Conservation (phyloP, 2,329 filamentous ascomycete genomes). For the Alternaria triticina region DNA sequence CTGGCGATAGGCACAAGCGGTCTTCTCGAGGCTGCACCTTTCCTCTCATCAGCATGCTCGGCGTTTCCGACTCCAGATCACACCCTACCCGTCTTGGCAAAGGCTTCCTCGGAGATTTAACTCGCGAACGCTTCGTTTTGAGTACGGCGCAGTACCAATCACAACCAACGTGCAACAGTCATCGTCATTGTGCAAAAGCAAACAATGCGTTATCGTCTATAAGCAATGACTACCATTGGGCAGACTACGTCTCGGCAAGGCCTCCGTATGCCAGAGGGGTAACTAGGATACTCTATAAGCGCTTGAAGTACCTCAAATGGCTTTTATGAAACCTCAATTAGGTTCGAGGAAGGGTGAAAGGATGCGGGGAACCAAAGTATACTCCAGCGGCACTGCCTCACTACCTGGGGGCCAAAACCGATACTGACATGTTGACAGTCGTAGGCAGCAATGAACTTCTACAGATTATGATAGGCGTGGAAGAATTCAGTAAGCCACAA, state of each 20-base stretch:
- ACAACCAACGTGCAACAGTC: neutral
- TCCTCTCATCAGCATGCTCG: neutral
- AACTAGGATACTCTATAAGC: neutral
- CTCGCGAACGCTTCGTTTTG: neutral
- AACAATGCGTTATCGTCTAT: neutral
- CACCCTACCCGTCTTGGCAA: neutral
- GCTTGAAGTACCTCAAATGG: neutral
- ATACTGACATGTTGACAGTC: neutral
- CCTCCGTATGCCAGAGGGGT: neutral
- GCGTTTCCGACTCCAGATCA: neutral
- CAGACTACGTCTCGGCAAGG: neutral
- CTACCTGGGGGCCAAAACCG: neutral
- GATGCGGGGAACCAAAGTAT: neutral
- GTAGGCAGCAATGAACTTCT: neutral
- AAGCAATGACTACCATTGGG: neutral
- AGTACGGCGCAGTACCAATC: neutral
- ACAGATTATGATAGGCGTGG: neutral
- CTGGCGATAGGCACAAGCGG: neutral
- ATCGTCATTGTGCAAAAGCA: neutral
- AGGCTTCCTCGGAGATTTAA: neutral
- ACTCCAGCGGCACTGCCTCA: neutral
- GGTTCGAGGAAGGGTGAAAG: neutral
- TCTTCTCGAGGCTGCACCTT: neutral
- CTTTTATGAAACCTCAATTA: neutral
- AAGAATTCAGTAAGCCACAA: neutral